Evolutionary conservation across 768 basidiomycete genomes (phyloP), one percentile per base, ranked within the genome.

Genomic region (Suillus brevipes): DNA sequence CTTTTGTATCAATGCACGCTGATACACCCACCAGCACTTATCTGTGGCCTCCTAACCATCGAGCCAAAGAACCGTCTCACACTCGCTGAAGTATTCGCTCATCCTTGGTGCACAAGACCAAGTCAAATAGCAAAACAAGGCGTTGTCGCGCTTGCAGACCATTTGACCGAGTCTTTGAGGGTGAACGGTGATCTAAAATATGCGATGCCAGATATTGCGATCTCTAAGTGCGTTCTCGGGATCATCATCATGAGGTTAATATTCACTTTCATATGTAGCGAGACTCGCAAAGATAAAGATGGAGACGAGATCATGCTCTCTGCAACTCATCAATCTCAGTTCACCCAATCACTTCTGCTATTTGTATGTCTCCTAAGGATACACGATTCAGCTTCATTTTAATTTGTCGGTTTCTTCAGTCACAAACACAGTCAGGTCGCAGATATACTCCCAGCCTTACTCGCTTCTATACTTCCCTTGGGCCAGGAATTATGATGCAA

Each of bases 381-480:
- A 43, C 2, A 25, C 6, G 31, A 45, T 28, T 25, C 31, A 55
- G 8, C 42, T 53, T 4, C 4, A 40, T 42, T 65, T 42, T 59
- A 42, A 12, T 20, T 6, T 3, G 20, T 28, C 42, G 28, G 16
- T 25, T 23, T n/a, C 0, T 36, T 0, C 69, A 95, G 94, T 91
- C 92, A 0, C 91, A 95, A 83, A 94, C 92, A 0, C 91, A 92
- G 78, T 77, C 79, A 1, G 93, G 93, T 4, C 81, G 79, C 34
- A 85, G 87, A 13, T 93, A 94, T 70, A 88, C 81, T 2, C 90
- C 92, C 0, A 84, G 88, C 64, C 82, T 94, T 20, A 94, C 94
- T 0, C 88, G 93, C 0, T 95, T 95, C 81, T 95, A 93, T 74
- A 84, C 89, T 0, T 74, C 82, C 0, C 73, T 89, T 4, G 79